Base-by-base conservation (phyloP, 768 basidiomycete genomes). In the Amanita fuliginea region DNA sequence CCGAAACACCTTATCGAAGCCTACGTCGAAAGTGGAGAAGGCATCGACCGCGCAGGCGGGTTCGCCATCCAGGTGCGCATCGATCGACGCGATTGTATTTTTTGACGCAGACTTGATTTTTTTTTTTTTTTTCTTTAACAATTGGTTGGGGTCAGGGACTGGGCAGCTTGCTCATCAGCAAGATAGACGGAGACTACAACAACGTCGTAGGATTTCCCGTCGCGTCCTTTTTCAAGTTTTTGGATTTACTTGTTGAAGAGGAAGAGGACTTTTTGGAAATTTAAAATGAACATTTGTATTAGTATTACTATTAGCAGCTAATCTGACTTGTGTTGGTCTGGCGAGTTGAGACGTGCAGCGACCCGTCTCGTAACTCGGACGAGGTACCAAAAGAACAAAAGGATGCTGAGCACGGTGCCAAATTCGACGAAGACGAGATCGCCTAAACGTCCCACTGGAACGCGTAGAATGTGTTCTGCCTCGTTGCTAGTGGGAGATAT, bases 171-270 rank as follows among this genome's bases (percentile, higher is more conserved):
- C 70, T 98, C 35, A 67, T 97, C 47, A 75, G 87, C 45, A 87
- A 88, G 58, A 76, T 96, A 19, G 87, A 95, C 44, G 93, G 92
- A 0, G 88, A 92, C 56, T 95, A 83, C 59, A 74, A 86, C 56
- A 97, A 96, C 56, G 83, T 89, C 1, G 91, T 93, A 11, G 94
- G 93, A 3, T 97, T 96, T 62, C 94, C 94, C 1, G 87, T 81
- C 0, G 77, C 90, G 4, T 85, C 86, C 6, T 92, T 92, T 65
- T 82, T 90, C 64, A 78, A 77, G 41, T 75, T 85, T 43, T 57
- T 92, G 36, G 81, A 86, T 46, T 55, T 75, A n/a, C 60, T 87
- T 9, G 67, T 79, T 9, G 84, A 87, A 22, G 86, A 91, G 46
- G 87, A 90, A 47, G 69, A 72, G 0, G 86, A 89, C 51, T 90